Conservation (phyloP, 148 eudicot genomes). For the Polygonum aviculare region DNA sequence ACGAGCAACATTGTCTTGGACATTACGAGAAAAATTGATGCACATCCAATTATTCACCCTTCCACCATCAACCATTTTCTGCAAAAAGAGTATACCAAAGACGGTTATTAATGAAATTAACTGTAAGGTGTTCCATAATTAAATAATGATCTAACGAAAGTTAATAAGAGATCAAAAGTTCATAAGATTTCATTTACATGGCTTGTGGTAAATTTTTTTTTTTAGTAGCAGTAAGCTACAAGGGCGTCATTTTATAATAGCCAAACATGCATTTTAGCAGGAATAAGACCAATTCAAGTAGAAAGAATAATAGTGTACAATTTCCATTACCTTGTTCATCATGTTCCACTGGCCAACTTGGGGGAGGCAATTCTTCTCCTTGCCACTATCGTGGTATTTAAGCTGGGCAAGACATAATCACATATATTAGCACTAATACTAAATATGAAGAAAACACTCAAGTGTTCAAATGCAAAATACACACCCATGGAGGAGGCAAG, state of each 20-base stretch:
- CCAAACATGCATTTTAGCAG: neutral
- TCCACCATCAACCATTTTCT: conserved; percentile 90
- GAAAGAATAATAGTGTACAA: neutral
- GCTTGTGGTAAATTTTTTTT: neutral
- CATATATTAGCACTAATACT: neutral
- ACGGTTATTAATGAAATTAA: neutral
- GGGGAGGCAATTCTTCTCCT: conserved; percentile 65
- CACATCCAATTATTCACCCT: conserved; percentile 60
- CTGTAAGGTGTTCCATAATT: neutral
- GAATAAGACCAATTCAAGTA: neutral
- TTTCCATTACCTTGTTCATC: conserved; percentile 65
- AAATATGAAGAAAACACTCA: neutral
- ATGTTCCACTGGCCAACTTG: conserved; percentile 92
- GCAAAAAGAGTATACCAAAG: conserved; percentile 12
- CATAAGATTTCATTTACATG: too few relatives aligned
- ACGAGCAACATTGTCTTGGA: conserved; percentile 53
- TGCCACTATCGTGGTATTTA: conserved; percentile 73
- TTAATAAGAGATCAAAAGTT: neutral
- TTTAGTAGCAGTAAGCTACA: neutral
- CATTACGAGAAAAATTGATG: conserved; percentile 59
- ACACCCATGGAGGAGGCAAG: conserved; percentile 83
- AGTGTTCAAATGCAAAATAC: neutral
- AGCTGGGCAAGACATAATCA: conserved; percentile 31
- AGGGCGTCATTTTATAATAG: neutral
- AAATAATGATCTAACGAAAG: too few relatives aligned